Percentiles rank a stretch among this genome's conserved stretches.
Conservation (phyloP, 345 rosid species). For the Lepidium africanum region DNA sequence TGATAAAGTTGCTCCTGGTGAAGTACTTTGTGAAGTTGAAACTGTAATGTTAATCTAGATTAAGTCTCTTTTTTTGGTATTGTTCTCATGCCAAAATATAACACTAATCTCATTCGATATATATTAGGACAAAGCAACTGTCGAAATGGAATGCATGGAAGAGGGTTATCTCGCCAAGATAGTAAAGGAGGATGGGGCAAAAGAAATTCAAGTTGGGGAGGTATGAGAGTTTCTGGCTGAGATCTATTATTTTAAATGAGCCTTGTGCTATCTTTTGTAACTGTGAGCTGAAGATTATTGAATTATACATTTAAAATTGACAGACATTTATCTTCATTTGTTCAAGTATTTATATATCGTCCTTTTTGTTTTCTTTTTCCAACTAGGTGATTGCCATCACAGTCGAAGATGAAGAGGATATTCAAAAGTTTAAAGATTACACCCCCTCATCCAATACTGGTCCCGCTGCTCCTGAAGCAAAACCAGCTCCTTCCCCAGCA, state of each 20-base stretch:
- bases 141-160: slow-evolving; percentile 99
- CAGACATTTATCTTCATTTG: not conserved
- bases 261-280: not conserved
- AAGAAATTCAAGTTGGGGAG: slow-evolving; percentile 95
- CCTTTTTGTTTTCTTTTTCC: not conserved
- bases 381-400: slow-evolving; percentile 74
- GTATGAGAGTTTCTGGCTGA: slow-evolving; percentile 30
- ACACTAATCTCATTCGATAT: slow-evolving; percentile 6
- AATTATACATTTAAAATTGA: not conserved
- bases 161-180: slow-evolving; percentile 97
- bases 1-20: slow-evolving; percentile 80
- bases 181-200: slow-evolving; percentile 75
- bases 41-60: slow-evolving; percentile 46
- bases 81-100: not conserved
- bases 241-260: not conserved
- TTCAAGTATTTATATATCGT: not conserved
- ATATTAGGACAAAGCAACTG: slow-evolving; percentile 87
- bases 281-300: not conserved
- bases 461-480: slow-evolving; percentile 39
- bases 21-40: slow-evolving; percentile 99
- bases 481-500: slow-evolving; percentile 44
- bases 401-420: slow-evolving; percentile 85
- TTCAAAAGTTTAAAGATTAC: slow-evolving; percentile 81
- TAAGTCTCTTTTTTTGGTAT: not conserved
- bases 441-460: slow-evolving; percentile 46